Base-by-base conservation (phyloP, 768 basidiomycete genomes). In the Panaeolus papilionaceus region DNA sequence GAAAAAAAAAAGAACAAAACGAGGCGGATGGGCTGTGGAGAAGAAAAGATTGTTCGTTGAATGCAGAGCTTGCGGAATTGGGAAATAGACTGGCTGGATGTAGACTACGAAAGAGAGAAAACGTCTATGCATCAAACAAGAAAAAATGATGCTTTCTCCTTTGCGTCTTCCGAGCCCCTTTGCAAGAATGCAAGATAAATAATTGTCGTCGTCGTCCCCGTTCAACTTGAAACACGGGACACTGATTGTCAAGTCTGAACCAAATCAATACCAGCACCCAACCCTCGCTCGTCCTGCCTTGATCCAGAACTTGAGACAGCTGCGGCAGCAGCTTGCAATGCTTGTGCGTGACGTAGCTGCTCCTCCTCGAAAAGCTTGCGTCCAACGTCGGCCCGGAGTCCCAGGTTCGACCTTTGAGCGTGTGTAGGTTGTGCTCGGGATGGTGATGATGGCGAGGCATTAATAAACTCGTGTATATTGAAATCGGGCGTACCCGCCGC, bases 291-390 rank as follows among this genome's bases (percentile, higher is more conserved):
- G 39, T 74, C 75, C 49, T 73, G 75, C 66, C 74, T 72, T 67
- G 75, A 73, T 40, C 70, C 75, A 44, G 72, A 66, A 61, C 71
- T 63, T 40, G 66, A 67, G 40, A 65, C 61, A 26, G 65, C 68
- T 20, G 68, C 71, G 40, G 72, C 72, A 42, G 65, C 72, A 42
- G 65, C 72, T 66, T 76, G 76, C n/a, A 72, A 62, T 38, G 74
- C 74, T 63, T 74, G 75, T 26, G 77, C 76, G 65, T 80, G 81
- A 63, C 87, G 83, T 73, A 86, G 79, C 70, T 89, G 87, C 73
- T 91, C 89, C 72, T 89, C 91, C 71, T 91, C 90, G 72, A 92
- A 92, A 66, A 92, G 77, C 75, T 86, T 88, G 63, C 90, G 76
- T 40, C 90, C 90, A 47, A 91, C 81, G 69, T 91, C 89, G 16